Evolutionary conservation across 345 rosid species (phyloP).

Genomic region (Cochlearia excelsa): DNA sequence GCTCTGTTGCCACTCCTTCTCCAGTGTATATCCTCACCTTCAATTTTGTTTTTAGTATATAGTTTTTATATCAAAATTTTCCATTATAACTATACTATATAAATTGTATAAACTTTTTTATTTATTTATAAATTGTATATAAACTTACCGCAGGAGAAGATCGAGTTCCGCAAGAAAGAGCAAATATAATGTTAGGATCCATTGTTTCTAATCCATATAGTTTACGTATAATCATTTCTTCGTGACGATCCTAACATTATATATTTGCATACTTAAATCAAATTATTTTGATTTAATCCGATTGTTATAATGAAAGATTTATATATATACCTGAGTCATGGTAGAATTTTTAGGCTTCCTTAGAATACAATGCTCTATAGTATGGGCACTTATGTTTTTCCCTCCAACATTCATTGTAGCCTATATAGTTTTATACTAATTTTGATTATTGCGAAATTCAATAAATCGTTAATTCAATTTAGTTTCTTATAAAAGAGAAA

Average conservation of each 20-base stretch:
- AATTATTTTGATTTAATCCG: background rate
- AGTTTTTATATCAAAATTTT: background rate
- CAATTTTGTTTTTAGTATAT: background rate
- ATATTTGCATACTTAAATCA: conserved; percentile 2
- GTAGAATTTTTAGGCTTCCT: conserved; percentile 53
- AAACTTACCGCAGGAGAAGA: conserved; percentile 84
- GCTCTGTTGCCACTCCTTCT: conserved; percentile 56
- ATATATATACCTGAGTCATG: conserved; percentile 43
- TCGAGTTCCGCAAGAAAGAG: conserved; percentile 83
- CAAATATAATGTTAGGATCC: conserved; percentile 77
- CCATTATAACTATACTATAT: too few relatives aligned
- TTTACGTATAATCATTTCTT: conserved; percentile 57
- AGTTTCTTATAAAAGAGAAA: conserved; percentile 3
- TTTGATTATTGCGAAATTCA: conserved; percentile 11
- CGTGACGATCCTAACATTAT: conserved; percentile 48
- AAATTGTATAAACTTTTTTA: too few relatives aligned
- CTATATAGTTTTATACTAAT: conserved; percentile 43
- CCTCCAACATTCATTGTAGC: conserved; percentile 84
- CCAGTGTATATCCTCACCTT: conserved; percentile 87
- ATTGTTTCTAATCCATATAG: conserved; percentile 57
- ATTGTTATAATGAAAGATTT: background rate
- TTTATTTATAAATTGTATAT: too few relatives aligned
- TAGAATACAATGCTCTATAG: conserved; percentile 74
- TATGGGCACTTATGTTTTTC: conserved; percentile 69
- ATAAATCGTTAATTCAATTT: too few relatives aligned